Base-by-base conservation (phyloP, 2,329 filamentous ascomycete species). In the Pseudogymnoascus pannorum region DNA sequence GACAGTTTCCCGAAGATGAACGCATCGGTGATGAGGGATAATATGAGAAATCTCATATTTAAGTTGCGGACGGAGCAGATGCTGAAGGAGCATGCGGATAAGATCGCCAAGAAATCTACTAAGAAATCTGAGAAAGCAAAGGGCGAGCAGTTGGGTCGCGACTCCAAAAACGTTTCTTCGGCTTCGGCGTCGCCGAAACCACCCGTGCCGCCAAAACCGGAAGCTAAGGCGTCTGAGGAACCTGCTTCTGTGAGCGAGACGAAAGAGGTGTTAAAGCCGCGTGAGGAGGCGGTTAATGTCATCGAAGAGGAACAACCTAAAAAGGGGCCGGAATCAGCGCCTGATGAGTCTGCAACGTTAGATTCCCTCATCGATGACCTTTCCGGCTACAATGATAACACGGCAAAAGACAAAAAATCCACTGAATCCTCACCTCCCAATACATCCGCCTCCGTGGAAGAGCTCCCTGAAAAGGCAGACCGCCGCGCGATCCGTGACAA, bases 31-130 rank as follows among this genome's bases (percentile, higher is more conserved):
- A 82, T 93, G 68, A 85, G 92, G 20, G 74, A 74, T 33, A 76
- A 83, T 4, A 84, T 96, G 42, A 85, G 91, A 29, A 72, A 83
- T 0, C 79, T 87, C 38, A 78, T 96, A 0, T 80, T 91, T 58
- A 64, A 75, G 0, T 77, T 93, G 16, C 83, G 90, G 61, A 70
- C 76, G 6, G 76, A 84, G 65, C 87, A 88, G 66, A 77, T 74
- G 35, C 69, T 72, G 62, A 73, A 72, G 63, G 68, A 68, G 16
- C 73, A 71, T 58, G 64, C 63, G 2, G 72, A 72, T 42, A 59
- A 38, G 42, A 7, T 12, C 5, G 33, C 36, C 12, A 59, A 20
- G 54, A 31, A 2, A 20, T 33, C 51, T 40, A 7, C 18, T 6
- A 38, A 40, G 36, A 14, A 38, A 16, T 18, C 18, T 26, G 57